These are phyloP conservation scores for Withania somnifera DNA, from an alignment of 305 asterid species.

Conservation along the genomic window DNA sequence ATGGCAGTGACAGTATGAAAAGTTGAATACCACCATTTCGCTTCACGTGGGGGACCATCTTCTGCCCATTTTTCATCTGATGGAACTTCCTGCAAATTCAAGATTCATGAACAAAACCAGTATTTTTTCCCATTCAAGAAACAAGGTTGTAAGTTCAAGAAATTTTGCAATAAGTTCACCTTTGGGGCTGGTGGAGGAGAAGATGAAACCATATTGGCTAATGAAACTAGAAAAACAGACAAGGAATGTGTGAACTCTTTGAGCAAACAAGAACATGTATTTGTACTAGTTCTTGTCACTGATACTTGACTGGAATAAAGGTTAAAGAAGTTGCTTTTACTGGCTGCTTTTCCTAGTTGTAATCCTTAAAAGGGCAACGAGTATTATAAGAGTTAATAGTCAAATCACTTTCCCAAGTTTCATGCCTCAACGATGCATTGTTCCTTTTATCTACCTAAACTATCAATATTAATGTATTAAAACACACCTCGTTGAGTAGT, in stretches of 20 bases:
- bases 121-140: neutral
- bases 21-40: slow-evolving; percentile 74
- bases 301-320: slow-evolving; percentile 19
- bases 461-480: neutral
- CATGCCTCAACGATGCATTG: neutral
- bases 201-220: slow-evolving; percentile 34
- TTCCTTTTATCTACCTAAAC: neutral
- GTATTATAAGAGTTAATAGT: neutral
- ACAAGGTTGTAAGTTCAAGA: neutral
- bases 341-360: slow-evolving; percentile 9
- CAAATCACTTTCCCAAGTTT: neutral
- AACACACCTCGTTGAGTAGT: neutral
- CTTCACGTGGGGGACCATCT: slow-evolving; percentile 33
- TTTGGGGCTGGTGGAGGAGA: slow-evolving; percentile 44
- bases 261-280: slow-evolving; percentile 23
- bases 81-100: slow-evolving; percentile 43
- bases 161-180: slow-evolving; percentile 12
- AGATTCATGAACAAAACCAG: neutral
- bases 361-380: neutral
- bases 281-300: slow-evolving; percentile 25
- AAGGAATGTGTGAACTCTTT: slow-evolving; percentile 26
- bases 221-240: neutral
- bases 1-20: slow-evolving; percentile 92
- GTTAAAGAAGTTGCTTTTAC: slow-evolving; percentile 12
- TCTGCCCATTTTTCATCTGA: slow-evolving; percentile 32